Evolutionary conservation across 371 early-diverging fungal species (phyloP).

Genomic region (Amoeboaphelidium protococcarum): DNA sequence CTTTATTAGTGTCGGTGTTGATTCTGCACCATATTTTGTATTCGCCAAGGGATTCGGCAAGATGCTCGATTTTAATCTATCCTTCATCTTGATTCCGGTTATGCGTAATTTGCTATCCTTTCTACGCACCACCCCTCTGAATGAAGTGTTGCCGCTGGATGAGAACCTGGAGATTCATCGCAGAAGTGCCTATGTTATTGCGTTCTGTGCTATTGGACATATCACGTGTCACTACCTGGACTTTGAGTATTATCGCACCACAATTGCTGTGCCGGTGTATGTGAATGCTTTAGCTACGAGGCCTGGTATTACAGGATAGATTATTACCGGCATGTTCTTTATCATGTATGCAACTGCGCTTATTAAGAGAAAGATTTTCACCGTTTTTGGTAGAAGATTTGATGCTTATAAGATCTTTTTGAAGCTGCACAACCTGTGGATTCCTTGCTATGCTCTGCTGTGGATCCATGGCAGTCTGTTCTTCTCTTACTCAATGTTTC

Average conservation of each 20-base stretch:
- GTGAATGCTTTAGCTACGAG: constrained; percentile 4
- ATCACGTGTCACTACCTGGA: constrained; percentile 7
- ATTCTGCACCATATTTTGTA: constrained; percentile 8
- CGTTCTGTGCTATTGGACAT: constrained; percentile 4
- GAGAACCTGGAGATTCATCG: constrained; percentile 9
- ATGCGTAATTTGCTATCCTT: constrained; percentile 8
- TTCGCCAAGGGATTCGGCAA: constrained; percentile 10
- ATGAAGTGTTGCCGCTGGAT: constrained; percentile 8
- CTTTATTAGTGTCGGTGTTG: constrained; percentile 1
- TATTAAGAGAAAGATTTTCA: constrained; percentile 5
- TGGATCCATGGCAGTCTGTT: constrained; percentile 8
- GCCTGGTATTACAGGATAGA: constrained; percentile 7
- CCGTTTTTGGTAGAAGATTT: constrained; percentile 4
- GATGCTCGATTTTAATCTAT: constrained; percentile 8
- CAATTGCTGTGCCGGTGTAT: constrained; percentile 1
- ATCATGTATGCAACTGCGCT: constrained; percentile 5
- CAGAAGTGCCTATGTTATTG: constrained; percentile 3
- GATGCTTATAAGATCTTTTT: constrained; percentile 7
- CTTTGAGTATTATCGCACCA: constrained; percentile 2
- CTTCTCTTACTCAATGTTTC: constrained; percentile 8
- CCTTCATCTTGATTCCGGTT: constrained; percentile 8
- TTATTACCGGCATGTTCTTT: constrained; percentile 3
- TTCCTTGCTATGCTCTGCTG: constrained; percentile 7
- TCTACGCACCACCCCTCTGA: constrained; percentile 6
- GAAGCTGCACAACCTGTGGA: constrained; percentile 9